Conservation (phyloP, 192 early-diverging fungal species). For the Gamsiella multidivaricata region DNA sequence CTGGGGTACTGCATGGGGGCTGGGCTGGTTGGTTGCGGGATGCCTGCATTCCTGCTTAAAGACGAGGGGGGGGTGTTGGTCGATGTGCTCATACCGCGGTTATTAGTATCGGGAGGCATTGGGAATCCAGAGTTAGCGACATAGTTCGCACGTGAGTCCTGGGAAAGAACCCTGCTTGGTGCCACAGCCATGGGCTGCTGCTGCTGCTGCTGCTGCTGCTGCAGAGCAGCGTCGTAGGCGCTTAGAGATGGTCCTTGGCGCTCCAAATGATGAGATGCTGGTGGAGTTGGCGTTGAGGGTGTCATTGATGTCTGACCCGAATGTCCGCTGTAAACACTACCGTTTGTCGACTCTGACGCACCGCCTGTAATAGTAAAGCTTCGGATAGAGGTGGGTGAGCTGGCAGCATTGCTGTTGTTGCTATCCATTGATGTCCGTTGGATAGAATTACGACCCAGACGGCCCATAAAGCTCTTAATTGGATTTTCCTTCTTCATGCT, state of each 20-base stretch:
- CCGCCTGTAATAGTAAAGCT: constrained; percentile 40
- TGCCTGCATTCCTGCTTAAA: not conserved
- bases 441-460: constrained; percentile 42
- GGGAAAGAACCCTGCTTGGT: not conserved
- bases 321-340: constrained; percentile 30
- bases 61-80: not conserved
- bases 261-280: constrained; percentile 9
- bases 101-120: not conserved
- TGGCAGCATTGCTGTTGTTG: constrained; percentile 19
- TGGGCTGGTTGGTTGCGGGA: constrained; percentile 15
- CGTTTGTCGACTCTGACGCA: constrained; percentile 14
- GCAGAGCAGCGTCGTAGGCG: not conserved
- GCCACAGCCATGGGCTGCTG: constrained; percentile 6
- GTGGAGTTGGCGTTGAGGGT: not conserved
- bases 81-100: no score
- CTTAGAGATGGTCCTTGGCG: constrained; percentile 16
- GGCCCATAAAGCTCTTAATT: constrained; percentile 51
- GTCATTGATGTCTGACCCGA: constrained; percentile 18
- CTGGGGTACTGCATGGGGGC: not conserved
- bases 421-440: constrained; percentile 34
- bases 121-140: constrained; percentile 9
- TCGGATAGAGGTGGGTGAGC: constrained; percentile 38
- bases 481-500: constrained; percentile 35
- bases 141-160: not conserved
- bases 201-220: not conserved